Conservation (phyloP, 164 flowering plant species). For the Chimonanthus praecox region DNA sequence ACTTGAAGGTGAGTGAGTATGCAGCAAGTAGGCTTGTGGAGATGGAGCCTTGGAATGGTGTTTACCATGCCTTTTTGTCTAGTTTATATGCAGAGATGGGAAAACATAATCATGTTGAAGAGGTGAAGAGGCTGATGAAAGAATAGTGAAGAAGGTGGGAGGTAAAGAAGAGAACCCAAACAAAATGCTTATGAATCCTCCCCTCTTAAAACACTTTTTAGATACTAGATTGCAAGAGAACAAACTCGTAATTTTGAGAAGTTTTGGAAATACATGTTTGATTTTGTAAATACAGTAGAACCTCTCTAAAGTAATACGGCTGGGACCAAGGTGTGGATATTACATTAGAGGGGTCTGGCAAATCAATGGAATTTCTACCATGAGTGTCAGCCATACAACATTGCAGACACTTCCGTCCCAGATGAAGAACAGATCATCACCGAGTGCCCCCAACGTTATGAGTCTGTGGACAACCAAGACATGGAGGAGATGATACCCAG, state of each 20-base stretch:
- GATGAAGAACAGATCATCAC: no score
- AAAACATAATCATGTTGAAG: slow-evolving; percentile 40
- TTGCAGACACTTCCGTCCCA: no score
- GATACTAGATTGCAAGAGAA: slow-evolving; percentile 8
- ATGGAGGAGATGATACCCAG: no score
- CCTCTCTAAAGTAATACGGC: slow-evolving; percentile 35
- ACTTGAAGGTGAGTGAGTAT: slow-evolving; percentile 35
- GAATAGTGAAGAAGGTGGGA: slow-evolving; percentile 37
- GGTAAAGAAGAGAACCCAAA: slow-evolving; percentile 20
- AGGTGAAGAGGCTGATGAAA: slow-evolving; percentile 41
- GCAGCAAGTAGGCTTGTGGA: slow-evolving; percentile 49
- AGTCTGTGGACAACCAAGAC: no score
- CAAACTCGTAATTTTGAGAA: no score
- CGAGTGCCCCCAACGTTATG: no score
- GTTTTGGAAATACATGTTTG: no score
- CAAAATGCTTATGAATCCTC: slow-evolving; percentile 5
- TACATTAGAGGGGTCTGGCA: slow-evolving; percentile 18
- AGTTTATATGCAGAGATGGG: slow-evolving; percentile 55
- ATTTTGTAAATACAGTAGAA: no score
- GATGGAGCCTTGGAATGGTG: slow-evolving; percentile 38
- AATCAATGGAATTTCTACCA: slow-evolving; percentile 8
- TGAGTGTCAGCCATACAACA: no score
- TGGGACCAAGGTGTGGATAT: slow-evolving; percentile 28
- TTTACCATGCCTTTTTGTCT: slow-evolving; percentile 37
- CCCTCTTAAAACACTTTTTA: slow-evolving; percentile 46